phyloP scores from a whole-genome alignment of 345 rosid genomes.

The Geranium brycei region DNA sequence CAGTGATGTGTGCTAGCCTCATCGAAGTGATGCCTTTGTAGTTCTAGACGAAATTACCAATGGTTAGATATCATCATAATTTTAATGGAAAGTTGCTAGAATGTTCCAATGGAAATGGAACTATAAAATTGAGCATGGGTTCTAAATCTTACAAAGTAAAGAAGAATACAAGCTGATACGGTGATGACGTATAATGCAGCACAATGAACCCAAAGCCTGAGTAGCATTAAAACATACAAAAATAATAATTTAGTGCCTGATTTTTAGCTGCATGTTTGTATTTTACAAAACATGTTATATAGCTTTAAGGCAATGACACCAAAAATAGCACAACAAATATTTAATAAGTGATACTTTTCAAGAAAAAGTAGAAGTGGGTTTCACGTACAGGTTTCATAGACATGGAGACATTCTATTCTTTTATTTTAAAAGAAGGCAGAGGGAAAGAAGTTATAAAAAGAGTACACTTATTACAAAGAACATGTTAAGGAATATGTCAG shows the following conservation, averaged over 20 bases:
- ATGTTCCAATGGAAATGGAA: not conserved
- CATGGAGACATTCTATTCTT: too few species aligned
- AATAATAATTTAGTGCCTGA: not conserved
- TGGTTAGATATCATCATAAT: conserved; percentile 7
- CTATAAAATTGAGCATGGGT: conserved; percentile 6
- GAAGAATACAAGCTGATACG: conserved; percentile 56
- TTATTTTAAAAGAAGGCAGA: too few species aligned
- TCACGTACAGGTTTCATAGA: too few species aligned
- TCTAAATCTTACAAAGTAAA: conserved; percentile 56
- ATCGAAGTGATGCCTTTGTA: conserved; percentile 54
- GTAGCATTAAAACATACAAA: conserved; percentile 5
- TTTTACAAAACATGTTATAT: too few species aligned
- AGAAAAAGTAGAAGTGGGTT: too few species aligned
- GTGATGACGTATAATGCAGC: conserved; percentile 66
- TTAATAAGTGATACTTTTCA: too few species aligned
- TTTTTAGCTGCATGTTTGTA: too few species aligned
- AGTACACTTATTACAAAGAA: too few species aligned
- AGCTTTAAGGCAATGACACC: too few species aligned
- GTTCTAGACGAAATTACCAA: conserved; percentile 32
- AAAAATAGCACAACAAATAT: too few species aligned
- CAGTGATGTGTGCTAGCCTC: conserved; percentile 56
- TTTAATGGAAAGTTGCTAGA: not conserved
- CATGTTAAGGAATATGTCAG: too few species aligned
- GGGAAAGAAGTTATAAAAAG: too few species aligned
- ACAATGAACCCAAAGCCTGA: conserved; percentile 94